phyloP scores from a whole-genome alignment of 2,329 filamentous ascomycete species.

The Tolypocladium inflatum region DNA sequence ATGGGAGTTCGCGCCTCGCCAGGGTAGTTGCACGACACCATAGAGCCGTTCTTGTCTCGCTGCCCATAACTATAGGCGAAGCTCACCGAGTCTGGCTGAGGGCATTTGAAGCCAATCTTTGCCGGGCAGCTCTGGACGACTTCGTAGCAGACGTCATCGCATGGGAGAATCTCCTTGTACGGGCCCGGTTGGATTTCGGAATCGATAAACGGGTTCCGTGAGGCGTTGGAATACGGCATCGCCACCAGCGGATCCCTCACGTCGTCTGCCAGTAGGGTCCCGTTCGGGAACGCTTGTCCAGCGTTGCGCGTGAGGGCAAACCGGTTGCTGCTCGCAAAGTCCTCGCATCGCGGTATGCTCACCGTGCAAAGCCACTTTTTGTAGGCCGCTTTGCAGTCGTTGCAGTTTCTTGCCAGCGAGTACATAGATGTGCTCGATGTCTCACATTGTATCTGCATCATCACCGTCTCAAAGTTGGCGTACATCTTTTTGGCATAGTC shows the following conservation, averaged over 20 bases:
- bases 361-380: slow-evolving; percentile 94
- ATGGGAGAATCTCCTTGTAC: slow-evolving; percentile 89
- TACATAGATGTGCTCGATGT: slow-evolving; percentile 64
- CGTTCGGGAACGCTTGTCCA: slow-evolving; percentile 60
- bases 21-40: slow-evolving; percentile 27
- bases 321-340: slow-evolving; percentile 51
- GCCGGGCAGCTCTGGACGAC: slow-evolving; percentile 81
- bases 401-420: slow-evolving; percentile 69
- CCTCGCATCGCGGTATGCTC: slow-evolving; percentile 83
- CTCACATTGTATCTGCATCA: slow-evolving; percentile 81
- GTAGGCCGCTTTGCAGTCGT: slow-evolving; percentile 70
- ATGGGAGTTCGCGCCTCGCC: slow-evolving; percentile 23
- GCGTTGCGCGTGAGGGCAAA: slow-evolving; percentile 55
- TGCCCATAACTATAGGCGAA: slow-evolving; percentile 26
- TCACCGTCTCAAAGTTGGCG: slow-evolving; percentile 67
- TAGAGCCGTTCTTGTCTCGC: slow-evolving; percentile 11
- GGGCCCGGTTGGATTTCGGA: slow-evolving; percentile 65
- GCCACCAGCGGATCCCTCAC: slow-evolving; percentile 11
- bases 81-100: slow-evolving; percentile 28
- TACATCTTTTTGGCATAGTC: slow-evolving; percentile 60
- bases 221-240: slow-evolving; percentile 28
- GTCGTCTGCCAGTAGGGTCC: slow-evolving; percentile 38
- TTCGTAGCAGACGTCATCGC: slow-evolving; percentile 77
- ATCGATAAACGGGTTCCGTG: slow-evolving; percentile 68
- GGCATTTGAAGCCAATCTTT: slow-evolving; percentile 66